A percentile compares a stretch with the other conserved stretches of the same genome.
phyloP scores from a whole-genome alignment of 352 stramenopile species.

The Hyaloperonospora arabidopsidis region DNA sequence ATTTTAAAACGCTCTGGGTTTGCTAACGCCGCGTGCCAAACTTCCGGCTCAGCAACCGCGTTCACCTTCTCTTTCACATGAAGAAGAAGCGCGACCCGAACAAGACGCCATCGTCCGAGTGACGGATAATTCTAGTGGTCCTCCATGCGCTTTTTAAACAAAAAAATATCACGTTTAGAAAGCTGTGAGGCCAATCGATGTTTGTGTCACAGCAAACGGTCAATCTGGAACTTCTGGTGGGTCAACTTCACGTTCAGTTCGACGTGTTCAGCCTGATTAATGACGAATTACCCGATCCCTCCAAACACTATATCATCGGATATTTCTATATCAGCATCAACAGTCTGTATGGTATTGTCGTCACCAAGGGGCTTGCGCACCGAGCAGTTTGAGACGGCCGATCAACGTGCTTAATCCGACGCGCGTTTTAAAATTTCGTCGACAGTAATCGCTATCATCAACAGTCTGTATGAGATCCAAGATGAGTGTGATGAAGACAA shows the following conservation, averaged over 20 bases:
- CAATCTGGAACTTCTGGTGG: background rate
- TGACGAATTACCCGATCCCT: background rate
- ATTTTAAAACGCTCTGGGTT: background rate
- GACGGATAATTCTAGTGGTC: background rate
- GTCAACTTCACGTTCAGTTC: background rate
- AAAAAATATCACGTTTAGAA: background rate
- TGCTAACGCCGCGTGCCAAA: no score
- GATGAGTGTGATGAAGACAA: background rate
- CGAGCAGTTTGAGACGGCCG: background rate
- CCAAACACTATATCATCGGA: background rate
- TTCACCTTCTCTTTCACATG: no score
- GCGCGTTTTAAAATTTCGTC: background rate
- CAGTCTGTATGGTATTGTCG: background rate
- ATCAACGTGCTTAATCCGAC: background rate
- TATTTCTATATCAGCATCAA: background rate
- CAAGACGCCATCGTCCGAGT: no score
- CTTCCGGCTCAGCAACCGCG: no score
- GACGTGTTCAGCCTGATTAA: background rate
- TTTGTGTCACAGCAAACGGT: background rate
- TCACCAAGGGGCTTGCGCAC: no score
- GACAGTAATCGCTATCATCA: background rate
- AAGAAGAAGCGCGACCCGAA: conserved; percentile 1
- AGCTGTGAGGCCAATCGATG: background rate
- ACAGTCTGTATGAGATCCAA: background rate
- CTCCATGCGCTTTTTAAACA: background rate